A percentile compares a stretch with the other conserved stretches of the same genome.
phyloP scores from a whole-genome alignment of 2,329 filamentous ascomycete species.

The Leptographium galeiforme region DNA sequence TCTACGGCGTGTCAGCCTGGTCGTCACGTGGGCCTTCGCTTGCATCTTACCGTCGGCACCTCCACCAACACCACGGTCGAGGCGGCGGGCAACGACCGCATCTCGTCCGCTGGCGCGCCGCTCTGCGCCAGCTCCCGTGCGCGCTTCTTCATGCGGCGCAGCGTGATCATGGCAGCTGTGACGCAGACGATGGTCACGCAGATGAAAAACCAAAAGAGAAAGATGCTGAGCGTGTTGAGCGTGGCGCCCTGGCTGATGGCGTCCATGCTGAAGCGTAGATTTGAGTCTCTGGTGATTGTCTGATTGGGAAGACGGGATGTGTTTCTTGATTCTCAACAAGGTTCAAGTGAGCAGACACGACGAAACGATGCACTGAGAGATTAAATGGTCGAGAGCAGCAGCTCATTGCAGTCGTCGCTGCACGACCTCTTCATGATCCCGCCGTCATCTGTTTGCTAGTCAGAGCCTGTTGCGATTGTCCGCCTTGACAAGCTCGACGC shows the following conservation, averaged over 20 bases:
- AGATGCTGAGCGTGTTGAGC: slow-evolving; percentile 8
- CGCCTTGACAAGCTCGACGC: too few species aligned
- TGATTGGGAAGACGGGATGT: not conserved
- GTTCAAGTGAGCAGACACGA: too few species aligned
- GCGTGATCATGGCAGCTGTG: not conserved
- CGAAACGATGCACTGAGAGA: too few species aligned
- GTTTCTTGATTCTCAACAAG: too few species aligned
- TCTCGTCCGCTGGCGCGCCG: not conserved
- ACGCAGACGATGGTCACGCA: slow-evolving; percentile 6
- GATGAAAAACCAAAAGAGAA: slow-evolving; percentile 11
- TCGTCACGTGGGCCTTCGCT: not conserved
- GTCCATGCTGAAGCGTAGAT: not conserved
- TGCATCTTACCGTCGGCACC: not conserved
- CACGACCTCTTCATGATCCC: too few species aligned
- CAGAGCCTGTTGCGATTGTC: too few species aligned
- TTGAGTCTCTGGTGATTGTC: not conserved
- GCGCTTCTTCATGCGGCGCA: slow-evolving; percentile 7
- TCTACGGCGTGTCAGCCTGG: not conserved
- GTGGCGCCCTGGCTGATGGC: not conserved
- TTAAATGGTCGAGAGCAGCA: too few species aligned
- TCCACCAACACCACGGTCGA: not conserved
- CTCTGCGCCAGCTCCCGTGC: not conserved
- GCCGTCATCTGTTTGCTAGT: too few species aligned
- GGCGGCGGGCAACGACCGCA: not conserved
- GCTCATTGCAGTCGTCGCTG: too few species aligned